Evolutionary conservation across 2,329 filamentous ascomycete species (phyloP).

Genomic region (Metarhizium anisopliae): DNA sequence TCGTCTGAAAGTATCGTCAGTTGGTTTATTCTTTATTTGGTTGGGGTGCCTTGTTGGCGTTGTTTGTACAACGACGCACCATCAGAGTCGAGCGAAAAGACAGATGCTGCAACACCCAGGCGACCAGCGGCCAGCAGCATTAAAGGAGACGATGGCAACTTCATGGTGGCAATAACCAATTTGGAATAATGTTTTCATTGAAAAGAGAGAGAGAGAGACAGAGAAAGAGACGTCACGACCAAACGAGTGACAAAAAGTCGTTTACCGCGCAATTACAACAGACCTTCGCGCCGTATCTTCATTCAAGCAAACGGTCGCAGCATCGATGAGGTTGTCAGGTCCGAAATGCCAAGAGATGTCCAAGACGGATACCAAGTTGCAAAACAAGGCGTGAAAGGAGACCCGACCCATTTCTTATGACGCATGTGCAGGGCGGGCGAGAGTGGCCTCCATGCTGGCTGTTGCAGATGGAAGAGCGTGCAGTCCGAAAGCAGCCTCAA

Average conservation of each 20-base stretch:
- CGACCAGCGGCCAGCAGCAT: not conserved
- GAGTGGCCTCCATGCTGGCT: not conserved
- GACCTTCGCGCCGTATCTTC: not conserved
- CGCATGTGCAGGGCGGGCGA: not conserved
- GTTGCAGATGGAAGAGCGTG: not conserved
- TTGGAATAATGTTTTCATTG: too few relatives aligned
- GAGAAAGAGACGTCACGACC: too few relatives aligned
- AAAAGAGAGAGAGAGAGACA: too few relatives aligned
- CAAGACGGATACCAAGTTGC: not conserved
- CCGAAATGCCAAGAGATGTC: not conserved
- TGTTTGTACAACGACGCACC: not conserved
- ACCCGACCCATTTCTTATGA: not conserved
- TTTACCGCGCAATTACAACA: not conserved
- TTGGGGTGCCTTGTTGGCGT: not conserved
- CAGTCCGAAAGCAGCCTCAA: too few relatives aligned
- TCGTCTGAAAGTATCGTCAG: slow-evolving; percentile 1
- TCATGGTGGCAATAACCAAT: not conserved
- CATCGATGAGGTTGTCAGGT: not conserved
- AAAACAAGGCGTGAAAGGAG: not conserved
- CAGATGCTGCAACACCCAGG: not conserved
- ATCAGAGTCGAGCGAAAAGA: not conserved
- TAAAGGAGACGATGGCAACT: not conserved
- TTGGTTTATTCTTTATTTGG: not conserved
- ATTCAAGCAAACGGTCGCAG: not conserved
- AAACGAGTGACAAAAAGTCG: not conserved